These are phyloP conservation scores for Pseudogymnoascus sp. DNA, from an alignment of 2,329 filamentous ascomycete genomes.

Conservation along the genomic window DNA sequence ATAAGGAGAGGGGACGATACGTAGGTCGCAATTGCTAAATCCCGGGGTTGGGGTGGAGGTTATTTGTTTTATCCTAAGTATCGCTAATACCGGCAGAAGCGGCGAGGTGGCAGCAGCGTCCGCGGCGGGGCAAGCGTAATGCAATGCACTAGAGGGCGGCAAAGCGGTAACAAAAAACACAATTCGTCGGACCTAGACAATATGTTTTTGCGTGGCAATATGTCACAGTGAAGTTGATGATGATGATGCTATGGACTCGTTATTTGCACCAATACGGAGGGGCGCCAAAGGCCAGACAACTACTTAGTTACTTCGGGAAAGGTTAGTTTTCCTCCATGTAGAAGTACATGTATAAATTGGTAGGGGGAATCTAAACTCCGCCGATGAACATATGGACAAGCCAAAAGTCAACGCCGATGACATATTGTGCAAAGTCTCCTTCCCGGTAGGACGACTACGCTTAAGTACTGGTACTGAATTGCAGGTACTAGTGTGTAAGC, in stretches of 20 bases:
- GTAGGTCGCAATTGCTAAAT: slow-evolving; percentile 1
- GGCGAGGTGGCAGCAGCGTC: slow-evolving; percentile 7
- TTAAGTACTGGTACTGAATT: background rate
- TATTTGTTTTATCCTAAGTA: background rate
- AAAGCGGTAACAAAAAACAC: slow-evolving; percentile 4
- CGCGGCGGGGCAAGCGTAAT: background rate
- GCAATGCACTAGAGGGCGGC: slow-evolving; percentile 3
- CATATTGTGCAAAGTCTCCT: background rate
- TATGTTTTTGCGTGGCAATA: slow-evolving; percentile 1
- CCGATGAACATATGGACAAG: background rate
- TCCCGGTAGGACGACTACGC: background rate
- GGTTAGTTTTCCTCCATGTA: background rate
- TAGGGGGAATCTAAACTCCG: background rate
- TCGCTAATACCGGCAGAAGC: slow-evolving; percentile 3
- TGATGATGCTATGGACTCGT: background rate
- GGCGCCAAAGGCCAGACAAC: slow-evolving; percentile 4
- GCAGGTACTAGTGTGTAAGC: slow-evolving; percentile 1
- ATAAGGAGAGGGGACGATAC: background rate
- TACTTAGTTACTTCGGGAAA: background rate
- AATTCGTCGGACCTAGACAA: background rate
- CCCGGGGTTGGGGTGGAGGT: slow-evolving; percentile 1
- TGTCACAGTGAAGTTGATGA: slow-evolving; percentile 1
- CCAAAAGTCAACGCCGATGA: background rate
- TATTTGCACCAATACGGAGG: background rate
- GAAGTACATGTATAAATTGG: background rate